Evolutionary conservation across 1,139 yeast species (phyloP).

Genomic region (Yamadazyma atmosphaerica): DNA sequence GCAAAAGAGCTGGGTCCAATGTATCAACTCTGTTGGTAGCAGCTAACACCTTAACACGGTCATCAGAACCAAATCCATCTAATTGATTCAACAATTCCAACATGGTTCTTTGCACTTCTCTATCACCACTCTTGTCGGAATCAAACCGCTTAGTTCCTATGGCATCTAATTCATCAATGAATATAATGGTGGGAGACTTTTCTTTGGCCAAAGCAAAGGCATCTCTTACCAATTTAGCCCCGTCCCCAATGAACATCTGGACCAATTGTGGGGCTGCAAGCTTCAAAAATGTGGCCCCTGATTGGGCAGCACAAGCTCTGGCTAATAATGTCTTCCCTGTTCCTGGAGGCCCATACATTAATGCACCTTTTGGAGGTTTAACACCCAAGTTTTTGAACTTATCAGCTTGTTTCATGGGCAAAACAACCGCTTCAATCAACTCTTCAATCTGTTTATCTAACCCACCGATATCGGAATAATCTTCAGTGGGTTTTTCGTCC

Average conservation of each 20-base stretch:
- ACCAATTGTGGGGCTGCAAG: constrained; percentile 98
- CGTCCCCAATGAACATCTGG: constrained; percentile 99
- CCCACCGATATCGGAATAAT: constrained; percentile 97
- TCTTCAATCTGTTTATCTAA: constrained; percentile 97
- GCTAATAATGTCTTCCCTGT: constrained; percentile 97
- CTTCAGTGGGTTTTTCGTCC: constrained; percentile 96
- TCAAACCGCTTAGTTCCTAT: constrained; percentile 98
- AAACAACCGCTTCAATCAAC: constrained; percentile 93
- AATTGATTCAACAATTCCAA: constrained; percentile 93
- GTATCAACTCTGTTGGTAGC: constrained; percentile 99
- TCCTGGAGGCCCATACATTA: constrained; percentile 99
- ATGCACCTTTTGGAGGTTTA: constrained; percentile 96
- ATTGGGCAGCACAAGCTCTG: constrained; percentile 98
- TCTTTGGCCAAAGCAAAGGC: constrained; percentile 99
- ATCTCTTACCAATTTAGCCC: constrained; percentile 96
- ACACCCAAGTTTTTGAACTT: constrained; percentile 91
- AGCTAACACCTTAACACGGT: constrained; percentile 93
- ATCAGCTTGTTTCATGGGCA: constrained; percentile 98
- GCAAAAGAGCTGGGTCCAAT: constrained; percentile 91
- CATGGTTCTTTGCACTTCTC: constrained; percentile 99
- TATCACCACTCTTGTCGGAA: constrained; percentile 95
- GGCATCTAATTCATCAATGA: constrained; percentile 97
- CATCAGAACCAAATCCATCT: constrained; percentile 98
- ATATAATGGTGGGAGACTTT: constrained; percentile 96
- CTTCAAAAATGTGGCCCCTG: constrained; percentile 95